A percentile compares a stretch with the other conserved stretches of the same genome.
Conservation (phyloP, 1,284 basidiomycete genomes). For the Heterobasidion irregulare region DNA sequence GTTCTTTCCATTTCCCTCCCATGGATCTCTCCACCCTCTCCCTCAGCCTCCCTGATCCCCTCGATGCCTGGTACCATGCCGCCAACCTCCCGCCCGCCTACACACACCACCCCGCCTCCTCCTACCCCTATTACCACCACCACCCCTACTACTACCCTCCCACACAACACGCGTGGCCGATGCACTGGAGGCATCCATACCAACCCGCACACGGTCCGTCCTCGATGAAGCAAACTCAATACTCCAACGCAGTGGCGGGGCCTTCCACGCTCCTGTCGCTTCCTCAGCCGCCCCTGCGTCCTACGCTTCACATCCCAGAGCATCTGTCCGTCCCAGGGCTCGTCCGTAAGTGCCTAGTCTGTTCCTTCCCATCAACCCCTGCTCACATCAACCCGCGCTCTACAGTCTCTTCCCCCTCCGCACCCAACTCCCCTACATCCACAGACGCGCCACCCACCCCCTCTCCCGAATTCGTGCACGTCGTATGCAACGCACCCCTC, state of each 20-base stretch:
- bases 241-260: background rate
- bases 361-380: slow-evolving; percentile 14
- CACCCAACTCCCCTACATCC: slow-evolving; percentile 21
- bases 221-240: background rate
- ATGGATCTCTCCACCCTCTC: slow-evolving; percentile 1
- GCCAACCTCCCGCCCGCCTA: slow-evolving; percentile 7
- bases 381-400: slow-evolving; percentile 6
- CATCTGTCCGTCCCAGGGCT: slow-evolving; percentile 5
- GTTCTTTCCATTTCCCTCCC: slow-evolving; percentile 12
- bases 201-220: background rate
- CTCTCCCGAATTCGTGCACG: slow-evolving; percentile 25
- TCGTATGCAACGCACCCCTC: slow-evolving; percentile 55
- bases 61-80: background rate
- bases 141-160: background rate
- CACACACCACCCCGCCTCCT: slow-evolving; percentile 1
- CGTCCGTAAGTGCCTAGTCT: slow-evolving; percentile 8
- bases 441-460: slow-evolving; percentile 16
- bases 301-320: slow-evolving; percentile 10
- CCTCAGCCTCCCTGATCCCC: slow-evolving; percentile 4
- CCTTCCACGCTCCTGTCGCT: background rate
- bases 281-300: background rate
- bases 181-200: background rate
- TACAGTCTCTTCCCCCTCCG: slow-evolving; percentile 35
- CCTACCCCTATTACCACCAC: background rate
- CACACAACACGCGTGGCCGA: background rate